A percentile compares a stretch with the other conserved stretches of the same genome.
phyloP scores from a whole-genome alignment of 495 filamentous ascomycete species.

The Opeltia flavorubescens region DNA sequence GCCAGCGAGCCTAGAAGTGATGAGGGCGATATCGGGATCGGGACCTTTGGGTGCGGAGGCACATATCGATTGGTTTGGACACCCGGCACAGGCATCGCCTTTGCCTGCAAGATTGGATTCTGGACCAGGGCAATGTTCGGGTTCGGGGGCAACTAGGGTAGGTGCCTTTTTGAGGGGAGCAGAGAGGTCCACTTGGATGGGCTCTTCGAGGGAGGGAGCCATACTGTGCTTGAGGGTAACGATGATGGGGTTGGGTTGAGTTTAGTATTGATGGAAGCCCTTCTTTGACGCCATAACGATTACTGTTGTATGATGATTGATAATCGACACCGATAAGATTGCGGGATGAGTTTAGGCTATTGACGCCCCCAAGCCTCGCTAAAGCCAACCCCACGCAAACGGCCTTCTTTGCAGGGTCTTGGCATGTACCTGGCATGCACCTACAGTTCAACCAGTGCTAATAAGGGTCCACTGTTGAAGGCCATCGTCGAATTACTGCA shows the following conservation, averaged over 20 bases:
- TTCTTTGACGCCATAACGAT: too few species aligned
- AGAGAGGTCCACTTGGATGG: constrained; percentile 48
- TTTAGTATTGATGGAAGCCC: too few species aligned
- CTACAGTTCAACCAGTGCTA: background rate
- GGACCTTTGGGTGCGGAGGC: constrained; percentile 89
- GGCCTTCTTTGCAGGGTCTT: background rate
- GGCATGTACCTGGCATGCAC: background rate
- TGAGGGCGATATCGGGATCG: constrained; percentile 82
- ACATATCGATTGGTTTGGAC: constrained; percentile 92
- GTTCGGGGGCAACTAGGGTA: constrained; percentile 81
- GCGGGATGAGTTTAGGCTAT: background rate
- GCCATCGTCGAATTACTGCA: too few species aligned
- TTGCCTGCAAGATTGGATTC: constrained; percentile 75
- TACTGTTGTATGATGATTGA: background rate
- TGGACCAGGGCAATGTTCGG: constrained; percentile 92
- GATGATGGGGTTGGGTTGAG: too few species aligned
- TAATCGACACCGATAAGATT: background rate
- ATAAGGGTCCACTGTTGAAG: too few species aligned
- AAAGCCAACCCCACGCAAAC: background rate
- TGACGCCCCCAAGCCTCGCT: too few species aligned
- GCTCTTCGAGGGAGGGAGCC: constrained; percentile 62
- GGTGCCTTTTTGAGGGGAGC: constrained; percentile 58
- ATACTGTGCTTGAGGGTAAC: constrained; percentile 24
- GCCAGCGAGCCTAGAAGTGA: constrained; percentile 64
- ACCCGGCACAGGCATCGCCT: constrained; percentile 79